phyloP scores from a whole-genome alignment of 257 asterid species.

The Jaltomata sinuosa region DNA sequence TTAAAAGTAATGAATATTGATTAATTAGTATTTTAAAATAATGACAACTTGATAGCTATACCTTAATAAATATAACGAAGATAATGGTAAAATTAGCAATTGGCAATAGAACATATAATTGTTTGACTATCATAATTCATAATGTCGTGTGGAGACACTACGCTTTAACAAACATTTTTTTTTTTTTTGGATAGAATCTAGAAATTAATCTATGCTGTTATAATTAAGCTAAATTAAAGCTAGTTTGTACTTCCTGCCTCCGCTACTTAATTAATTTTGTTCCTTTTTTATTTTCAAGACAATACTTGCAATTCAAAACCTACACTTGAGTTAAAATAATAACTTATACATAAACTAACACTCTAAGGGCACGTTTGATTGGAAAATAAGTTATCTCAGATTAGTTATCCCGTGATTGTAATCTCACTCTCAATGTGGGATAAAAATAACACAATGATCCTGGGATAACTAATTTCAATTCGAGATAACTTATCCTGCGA shows the following conservation, averaged over 20 bases:
- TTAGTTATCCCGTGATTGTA: too few relatives aligned
- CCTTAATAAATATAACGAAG: neutral
- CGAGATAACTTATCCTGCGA: too few relatives aligned
- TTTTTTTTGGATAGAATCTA: neutral
- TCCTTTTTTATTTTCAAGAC: neutral
- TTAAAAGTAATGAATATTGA: too few relatives aligned
- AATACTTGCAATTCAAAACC: neutral
- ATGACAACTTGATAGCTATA: neutral
- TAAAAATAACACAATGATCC: too few relatives aligned
- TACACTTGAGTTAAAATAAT: neutral
- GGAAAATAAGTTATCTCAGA: too few relatives aligned
- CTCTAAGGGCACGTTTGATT: too few relatives aligned
- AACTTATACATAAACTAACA: neutral
- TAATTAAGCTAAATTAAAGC: neutral
- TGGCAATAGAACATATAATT: neutral
- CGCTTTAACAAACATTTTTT: neutral
- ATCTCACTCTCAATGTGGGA: too few relatives aligned
- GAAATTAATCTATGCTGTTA: neutral
- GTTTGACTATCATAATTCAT: neutral
- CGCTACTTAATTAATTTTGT: neutral
- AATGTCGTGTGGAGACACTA: neutral
- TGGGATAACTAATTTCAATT: too few relatives aligned
- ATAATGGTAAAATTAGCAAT: neutral
- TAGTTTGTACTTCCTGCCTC: neutral
- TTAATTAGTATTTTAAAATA: too few relatives aligned